A percentile compares a stretch with the other conserved stretches of the same genome.
phyloP scores from a whole-genome alignment of 1,284 basidiomycete species.

The Cutaneotrichosporon sp. region DNA sequence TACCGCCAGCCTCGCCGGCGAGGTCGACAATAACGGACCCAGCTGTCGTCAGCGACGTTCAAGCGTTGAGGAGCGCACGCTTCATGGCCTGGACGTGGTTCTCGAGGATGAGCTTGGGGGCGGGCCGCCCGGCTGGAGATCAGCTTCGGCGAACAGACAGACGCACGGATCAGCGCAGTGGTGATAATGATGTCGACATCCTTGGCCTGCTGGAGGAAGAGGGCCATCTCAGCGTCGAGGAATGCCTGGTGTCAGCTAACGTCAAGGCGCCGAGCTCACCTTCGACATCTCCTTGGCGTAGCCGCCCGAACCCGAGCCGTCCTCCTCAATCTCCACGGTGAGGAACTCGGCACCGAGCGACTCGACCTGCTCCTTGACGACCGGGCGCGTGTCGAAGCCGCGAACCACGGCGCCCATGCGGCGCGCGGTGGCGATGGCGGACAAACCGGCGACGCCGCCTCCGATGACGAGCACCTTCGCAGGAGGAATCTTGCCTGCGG shows the following conservation, averaged over 20 bases:
- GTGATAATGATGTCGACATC: conserved; percentile 85
- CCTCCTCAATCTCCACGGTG: conserved; percentile 73
- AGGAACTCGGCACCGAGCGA: conserved; percentile 83
- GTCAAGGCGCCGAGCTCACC: conserved; percentile 53
- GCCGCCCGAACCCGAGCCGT: conserved; percentile 74
- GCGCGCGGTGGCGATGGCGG: conserved; percentile 75
- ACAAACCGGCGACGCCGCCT: conserved; percentile 79
- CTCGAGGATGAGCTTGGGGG: conserved; percentile 75
- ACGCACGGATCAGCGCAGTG: conserved; percentile 60
- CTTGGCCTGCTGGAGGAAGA: conserved; percentile 79
- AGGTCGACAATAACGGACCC: conserved; percentile 82
- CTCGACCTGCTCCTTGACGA: conserved; percentile 79
- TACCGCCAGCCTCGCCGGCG: conserved; percentile 79
- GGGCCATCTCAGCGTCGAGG: conserved; percentile 81
- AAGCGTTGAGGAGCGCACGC: conserved; percentile 51
- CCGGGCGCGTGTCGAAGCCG: conserved; percentile 79
- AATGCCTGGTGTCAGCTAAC: conserved; percentile 56
- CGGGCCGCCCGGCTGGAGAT: conserved; percentile 74
- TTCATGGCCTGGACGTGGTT: conserved; percentile 83
- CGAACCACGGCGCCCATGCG: conserved; percentile 81
- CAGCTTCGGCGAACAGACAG: conserved; percentile 14
- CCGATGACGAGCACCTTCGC: conserved; percentile 83
- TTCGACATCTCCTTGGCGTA: conserved; percentile 90
- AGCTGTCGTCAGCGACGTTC: conserved; percentile 23
- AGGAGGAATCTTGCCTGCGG: conserved; percentile 74